Conservation (phyloP, 2,329 filamentous ascomycete species). For the Didymella keratinophila region DNA sequence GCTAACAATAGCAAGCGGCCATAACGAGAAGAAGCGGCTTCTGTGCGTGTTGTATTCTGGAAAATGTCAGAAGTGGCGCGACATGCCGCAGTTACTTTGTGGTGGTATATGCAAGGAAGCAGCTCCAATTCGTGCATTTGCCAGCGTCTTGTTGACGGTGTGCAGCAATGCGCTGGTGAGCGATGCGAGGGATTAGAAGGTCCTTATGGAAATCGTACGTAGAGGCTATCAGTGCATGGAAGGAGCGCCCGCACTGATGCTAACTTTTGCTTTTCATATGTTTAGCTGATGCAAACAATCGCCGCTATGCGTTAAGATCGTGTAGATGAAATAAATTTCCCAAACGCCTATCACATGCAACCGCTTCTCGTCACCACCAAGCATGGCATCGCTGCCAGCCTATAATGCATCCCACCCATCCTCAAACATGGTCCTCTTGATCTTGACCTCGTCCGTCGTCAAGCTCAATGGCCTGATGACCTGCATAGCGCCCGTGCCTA, state of each 20-base stretch:
- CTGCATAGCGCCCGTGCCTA: conserved; percentile 92
- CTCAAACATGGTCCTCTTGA: conserved; percentile 48
- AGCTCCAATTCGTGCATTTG: too few species aligned
- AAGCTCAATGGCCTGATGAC: conserved; percentile 75
- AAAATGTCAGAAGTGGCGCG: too few species aligned
- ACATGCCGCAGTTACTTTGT: too few species aligned
- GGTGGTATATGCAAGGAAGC: too few species aligned
- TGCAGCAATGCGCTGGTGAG: too few species aligned
- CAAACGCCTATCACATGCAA: conserved; percentile 15
- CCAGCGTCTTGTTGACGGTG: too few species aligned
- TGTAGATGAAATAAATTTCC: neutral
- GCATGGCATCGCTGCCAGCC: neutral
- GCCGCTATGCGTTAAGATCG: conserved; percentile 18
- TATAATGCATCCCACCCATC: conserved; percentile 48
- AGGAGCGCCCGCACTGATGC: neutral
- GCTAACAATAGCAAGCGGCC: too few species aligned
- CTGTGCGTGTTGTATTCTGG: too few species aligned
- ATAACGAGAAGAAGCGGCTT: too few species aligned
- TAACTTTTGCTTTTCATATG: conserved; percentile 1
- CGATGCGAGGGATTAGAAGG: too few species aligned
- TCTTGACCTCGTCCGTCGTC: conserved; percentile 29
- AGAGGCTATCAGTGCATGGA: neutral
- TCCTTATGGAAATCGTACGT: too few species aligned
- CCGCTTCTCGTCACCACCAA: neutral
- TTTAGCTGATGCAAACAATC: conserved; percentile 12